phyloP scores from a whole-genome alignment of 805 yeast genomes.

The Cephaloascus fragrans region DNA sequence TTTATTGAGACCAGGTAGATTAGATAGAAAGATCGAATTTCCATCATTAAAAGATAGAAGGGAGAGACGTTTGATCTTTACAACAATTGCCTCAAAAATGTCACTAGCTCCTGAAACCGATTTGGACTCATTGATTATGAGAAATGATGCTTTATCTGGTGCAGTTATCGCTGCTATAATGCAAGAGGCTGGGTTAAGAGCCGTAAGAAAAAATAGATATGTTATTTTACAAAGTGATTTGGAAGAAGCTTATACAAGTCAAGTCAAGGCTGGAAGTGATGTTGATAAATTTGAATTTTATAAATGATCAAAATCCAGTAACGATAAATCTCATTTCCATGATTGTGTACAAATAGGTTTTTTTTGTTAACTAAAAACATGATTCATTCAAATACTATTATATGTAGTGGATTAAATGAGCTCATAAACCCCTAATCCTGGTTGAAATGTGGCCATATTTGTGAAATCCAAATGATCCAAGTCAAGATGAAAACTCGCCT shows the following conservation, averaged over 20 bases:
- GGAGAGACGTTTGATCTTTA: constrained; percentile 92
- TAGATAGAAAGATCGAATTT: constrained; percentile 96
- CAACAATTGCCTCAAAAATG: constrained; percentile 96
- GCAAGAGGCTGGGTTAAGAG: constrained; percentile 99
- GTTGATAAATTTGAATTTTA: constrained; percentile 97
- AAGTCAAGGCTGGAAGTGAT: constrained; percentile 91
- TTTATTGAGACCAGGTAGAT: constrained; percentile 93
- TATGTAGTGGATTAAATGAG: constrained; percentile 10
- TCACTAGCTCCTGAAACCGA: constrained; percentile 97
- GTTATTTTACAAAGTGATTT: constrained; percentile 92
- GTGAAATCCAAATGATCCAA: constrained; percentile 62
- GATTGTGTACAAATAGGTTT: neutral
- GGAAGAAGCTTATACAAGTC: constrained; percentile 96
- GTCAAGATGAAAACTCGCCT: constrained; percentile 45
- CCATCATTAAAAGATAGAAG: constrained; percentile 95
- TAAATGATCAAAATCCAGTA: constrained; percentile 56
- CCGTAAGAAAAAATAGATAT: constrained; percentile 96
- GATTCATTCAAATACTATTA: too few relatives aligned
- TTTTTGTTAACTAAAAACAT: too few relatives aligned
- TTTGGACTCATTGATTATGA: constrained; percentile 83
- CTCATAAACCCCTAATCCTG: constrained; percentile 56
- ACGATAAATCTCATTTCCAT: neutral
- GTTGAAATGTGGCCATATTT: constrained; percentile 36
- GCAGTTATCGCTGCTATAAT: constrained; percentile 97
- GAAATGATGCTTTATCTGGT: constrained; percentile 96